phyloP scores from a whole-genome alignment of 106 monocot genomes.

The Apostasia shenzhenica region DNA sequence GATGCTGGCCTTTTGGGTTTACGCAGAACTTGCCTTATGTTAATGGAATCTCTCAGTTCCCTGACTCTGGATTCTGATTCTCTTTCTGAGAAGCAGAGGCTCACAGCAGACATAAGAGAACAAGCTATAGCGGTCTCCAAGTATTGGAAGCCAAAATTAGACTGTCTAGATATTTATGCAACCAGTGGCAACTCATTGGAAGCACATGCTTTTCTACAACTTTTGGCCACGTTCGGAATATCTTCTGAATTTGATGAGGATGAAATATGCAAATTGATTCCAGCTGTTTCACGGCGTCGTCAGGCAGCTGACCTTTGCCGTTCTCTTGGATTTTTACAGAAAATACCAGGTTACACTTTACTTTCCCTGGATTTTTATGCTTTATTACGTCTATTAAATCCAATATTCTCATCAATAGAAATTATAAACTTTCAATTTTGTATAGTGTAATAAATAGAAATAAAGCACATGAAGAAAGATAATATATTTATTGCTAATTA shows the following conservation, averaged over 20 bases:
- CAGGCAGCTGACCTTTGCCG: slow-evolving; percentile 66
- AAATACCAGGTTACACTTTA: slow-evolving; percentile 66
- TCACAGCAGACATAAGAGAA: slow-evolving; percentile 39
- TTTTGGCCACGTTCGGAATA: slow-evolving; percentile 73
- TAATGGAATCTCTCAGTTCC: slow-evolving; percentile 77
- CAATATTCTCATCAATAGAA: neutral
- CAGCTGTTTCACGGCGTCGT: slow-evolving; percentile 71
- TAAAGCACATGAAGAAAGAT: no score
- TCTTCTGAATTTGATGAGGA: slow-evolving; percentile 52
- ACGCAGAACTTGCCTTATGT: slow-evolving; percentile 86
- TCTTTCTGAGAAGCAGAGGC: slow-evolving; percentile 14
- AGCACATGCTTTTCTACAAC: slow-evolving; percentile 87
- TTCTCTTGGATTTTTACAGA: slow-evolving; percentile 54
- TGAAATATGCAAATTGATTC: slow-evolving; percentile 74
- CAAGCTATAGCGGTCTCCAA: slow-evolving; percentile 64
- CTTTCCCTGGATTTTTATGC: no score
- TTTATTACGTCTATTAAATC: neutral
- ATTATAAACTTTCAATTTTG: neutral
- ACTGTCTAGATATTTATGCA: slow-evolving; percentile 46
- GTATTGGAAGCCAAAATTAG: slow-evolving; percentile 73
- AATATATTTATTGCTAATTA: no score
- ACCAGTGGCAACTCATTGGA: slow-evolving; percentile 82
- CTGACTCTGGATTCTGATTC: slow-evolving; percentile 18
- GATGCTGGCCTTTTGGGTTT: slow-evolving; percentile 76
- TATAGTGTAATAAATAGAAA: no score